Evolutionary conservation across 805 yeast species (phyloP), one percentile per base, ranked within the genome.

Genomic region (Candida montana): DNA sequence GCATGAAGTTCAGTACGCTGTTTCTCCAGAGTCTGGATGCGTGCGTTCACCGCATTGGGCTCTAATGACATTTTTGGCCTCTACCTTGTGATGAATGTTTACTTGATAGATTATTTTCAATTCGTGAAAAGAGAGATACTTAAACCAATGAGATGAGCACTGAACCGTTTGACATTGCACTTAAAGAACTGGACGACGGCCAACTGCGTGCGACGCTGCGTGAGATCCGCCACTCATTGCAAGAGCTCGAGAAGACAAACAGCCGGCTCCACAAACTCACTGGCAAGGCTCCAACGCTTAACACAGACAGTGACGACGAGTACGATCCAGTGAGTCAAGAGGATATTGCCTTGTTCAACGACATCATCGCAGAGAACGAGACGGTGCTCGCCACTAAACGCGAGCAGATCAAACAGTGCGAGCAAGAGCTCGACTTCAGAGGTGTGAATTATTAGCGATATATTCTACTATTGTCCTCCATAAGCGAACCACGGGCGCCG

Each of bases 281-380:
- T 15, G 42, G 42, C 6, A 9, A 21, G 9, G 24, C 24, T 12
- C 31, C 24, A 23, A 5, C 19, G 33, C 18, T 27, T 5, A 44
- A 51, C 7, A 6, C 9, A 13, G 55, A 59, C n/a, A 49, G 45
- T 20, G 50, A 45, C 13, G 51, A 50, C 10, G 41, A 29, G 27
- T 57, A 56, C 18, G 67, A 60, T 16, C 59, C 59, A 10, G 58
- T 64, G 17, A 63, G 61, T 5, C 66, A 65, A 11, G 34, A 33
- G 26, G 87, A 81, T 52, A 53, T 64, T n/a, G 57, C 62, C 13
- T 53, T 83, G 13, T 82, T 74, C 58, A 55, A 51, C 6, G 82
- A 76, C n/a, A 69, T 81, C 9, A 67, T 80, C 15, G 51, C 54
- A 8, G 90, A 82, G 48, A 83, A 83, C 55, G 59, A 65, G 11